Evolutionary conservation across 495 filamentous ascomycete species (phyloP).

Genomic region (Aspergillus bridgeri): DNA sequence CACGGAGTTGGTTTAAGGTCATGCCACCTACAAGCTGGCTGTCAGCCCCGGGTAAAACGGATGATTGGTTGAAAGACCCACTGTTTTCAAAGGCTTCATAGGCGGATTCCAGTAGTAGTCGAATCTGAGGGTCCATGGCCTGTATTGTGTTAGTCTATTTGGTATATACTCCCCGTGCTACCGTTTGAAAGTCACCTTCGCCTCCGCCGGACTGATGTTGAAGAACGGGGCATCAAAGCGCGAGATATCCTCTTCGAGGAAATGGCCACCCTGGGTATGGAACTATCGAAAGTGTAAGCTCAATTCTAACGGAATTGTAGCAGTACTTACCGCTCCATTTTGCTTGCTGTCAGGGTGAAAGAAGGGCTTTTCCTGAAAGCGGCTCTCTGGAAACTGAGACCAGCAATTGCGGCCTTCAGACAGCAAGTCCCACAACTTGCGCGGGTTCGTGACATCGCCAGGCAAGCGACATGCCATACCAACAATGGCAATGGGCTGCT

Average conservation of each 20-base stretch:
- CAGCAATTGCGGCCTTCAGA: not conserved
- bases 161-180: not conserved
- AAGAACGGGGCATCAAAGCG: conserved; percentile 59
- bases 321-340: not conserved
- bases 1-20: conserved; percentile 27
- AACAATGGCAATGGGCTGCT: conserved; percentile 1
- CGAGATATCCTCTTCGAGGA: conserved; percentile 49
- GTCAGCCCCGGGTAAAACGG: not conserved
- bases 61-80: conserved; percentile 1
- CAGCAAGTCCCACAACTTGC: not conserved
- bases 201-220: conserved; percentile 52
- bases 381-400: not conserved
- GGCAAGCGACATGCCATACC: not conserved
- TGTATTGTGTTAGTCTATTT: not conserved
- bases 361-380: not conserved
- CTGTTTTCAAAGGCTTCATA: conserved; percentile 56
- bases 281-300: not conserved
- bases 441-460: not conserved
- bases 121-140: conserved; percentile 46
- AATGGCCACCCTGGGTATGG: conserved; percentile 35
- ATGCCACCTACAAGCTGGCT: conserved; percentile 20
- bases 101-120: conserved; percentile 53
- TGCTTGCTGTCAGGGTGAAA: not conserved
- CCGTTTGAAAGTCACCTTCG: conserved; percentile 25
- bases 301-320: not conserved